A percentile compares a stretch with the other conserved stretches of the same genome.
These are phyloP conservation scores for Anethum foeniculum DNA, from an alignment of 140 eudicot genomes.

Conservation along the genomic window DNA sequence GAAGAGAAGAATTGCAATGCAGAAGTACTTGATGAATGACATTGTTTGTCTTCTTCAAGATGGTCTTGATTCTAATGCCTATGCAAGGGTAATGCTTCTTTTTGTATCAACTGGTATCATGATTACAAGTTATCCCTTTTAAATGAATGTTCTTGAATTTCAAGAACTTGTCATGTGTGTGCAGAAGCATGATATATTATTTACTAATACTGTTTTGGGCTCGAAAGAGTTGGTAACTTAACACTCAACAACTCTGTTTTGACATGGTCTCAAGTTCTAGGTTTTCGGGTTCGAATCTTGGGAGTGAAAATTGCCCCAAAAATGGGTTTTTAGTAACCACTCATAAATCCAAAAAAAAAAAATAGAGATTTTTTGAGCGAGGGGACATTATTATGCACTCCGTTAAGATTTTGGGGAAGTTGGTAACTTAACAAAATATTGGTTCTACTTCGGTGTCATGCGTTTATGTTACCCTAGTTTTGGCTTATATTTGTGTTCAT, in stretches of 20 bases:
- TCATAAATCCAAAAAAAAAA: background rate
- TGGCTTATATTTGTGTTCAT: background rate
- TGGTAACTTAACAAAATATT: background rate
- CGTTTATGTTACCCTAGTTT: background rate
- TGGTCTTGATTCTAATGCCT: slow-evolving; percentile 48
- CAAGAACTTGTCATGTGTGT: background rate
- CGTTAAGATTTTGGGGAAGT: background rate
- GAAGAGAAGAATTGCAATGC: slow-evolving; percentile 68
- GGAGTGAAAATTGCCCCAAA: no score
- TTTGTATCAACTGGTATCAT: background rate
- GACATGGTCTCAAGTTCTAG: background rate
- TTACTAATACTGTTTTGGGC: background rate
- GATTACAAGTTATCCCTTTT: background rate
- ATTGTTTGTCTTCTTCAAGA: slow-evolving; percentile 58
- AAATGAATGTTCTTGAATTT: background rate
- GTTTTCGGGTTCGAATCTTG: background rate
- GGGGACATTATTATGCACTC: background rate
- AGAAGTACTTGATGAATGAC: slow-evolving; percentile 57
- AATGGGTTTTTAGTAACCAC: no score
- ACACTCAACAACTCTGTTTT: no score
- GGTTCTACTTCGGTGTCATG: background rate
- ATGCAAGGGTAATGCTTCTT: slow-evolving; percentile 46
- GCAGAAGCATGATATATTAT: background rate
- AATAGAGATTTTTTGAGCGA: background rate
- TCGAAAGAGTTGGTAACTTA: background rate